Evolutionary conservation across 495 filamentous ascomycete species (phyloP).

Genomic region (Xylona heveae): DNA sequence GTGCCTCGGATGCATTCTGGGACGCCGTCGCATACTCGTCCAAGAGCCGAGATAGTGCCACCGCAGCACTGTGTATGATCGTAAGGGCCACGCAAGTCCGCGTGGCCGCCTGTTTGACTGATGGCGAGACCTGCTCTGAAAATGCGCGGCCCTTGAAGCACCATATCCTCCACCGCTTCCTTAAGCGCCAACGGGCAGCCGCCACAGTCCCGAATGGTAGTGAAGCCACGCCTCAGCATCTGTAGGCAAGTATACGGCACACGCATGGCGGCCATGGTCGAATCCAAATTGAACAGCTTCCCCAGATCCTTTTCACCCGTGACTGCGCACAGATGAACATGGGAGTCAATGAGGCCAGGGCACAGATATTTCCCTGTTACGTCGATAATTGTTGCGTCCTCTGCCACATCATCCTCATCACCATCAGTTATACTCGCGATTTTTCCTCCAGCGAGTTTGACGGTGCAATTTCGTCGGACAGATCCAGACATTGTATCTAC

Average conservation of each 20-base stretch:
- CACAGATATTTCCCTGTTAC: conserved; percentile 24
- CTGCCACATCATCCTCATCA: no score
- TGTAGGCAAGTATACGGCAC: conserved; percentile 23
- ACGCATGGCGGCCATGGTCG: conserved; percentile 10
- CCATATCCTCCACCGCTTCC: conserved; percentile 26
- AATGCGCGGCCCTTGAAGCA: conserved; percentile 23
- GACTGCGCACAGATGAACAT: conserved; percentile 29
- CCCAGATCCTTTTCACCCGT: conserved; percentile 14
- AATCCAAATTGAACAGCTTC: conserved; percentile 6
- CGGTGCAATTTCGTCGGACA: no score
- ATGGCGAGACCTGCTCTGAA: conserved; percentile 18
- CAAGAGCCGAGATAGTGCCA: conserved; percentile 13
- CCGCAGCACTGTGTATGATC: conserved; percentile 21
- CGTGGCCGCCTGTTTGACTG: conserved; percentile 34
- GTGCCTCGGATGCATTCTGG: conserved; percentile 25
- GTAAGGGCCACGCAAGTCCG: conserved; percentile 19
- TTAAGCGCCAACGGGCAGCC: conserved; percentile 27
- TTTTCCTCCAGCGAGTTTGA: no score
- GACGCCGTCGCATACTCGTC: conserved; percentile 27
- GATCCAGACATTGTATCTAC: no score
- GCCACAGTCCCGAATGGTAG: conserved; percentile 28
- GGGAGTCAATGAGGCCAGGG: conserved; percentile 36
- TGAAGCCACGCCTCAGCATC: conserved; percentile 32
- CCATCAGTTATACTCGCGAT: no score
- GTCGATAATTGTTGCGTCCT: conserved; percentile 14